phyloP scores from a whole-genome alignment of 768 basidiomycete genomes.

The Boletales sp. region DNA sequence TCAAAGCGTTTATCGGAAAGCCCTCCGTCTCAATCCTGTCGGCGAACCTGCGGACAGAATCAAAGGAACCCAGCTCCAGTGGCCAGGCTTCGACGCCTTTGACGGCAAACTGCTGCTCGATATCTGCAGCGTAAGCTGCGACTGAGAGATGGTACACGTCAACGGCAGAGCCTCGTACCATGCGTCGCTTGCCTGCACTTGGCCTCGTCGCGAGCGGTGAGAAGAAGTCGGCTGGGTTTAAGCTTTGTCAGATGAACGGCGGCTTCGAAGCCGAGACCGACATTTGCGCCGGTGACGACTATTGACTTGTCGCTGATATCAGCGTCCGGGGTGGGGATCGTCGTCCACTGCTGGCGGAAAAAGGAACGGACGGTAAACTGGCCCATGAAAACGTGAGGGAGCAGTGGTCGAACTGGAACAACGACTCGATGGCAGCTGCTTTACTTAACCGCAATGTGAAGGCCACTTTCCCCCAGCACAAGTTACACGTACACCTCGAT shows the following conservation, averaged over 20 bases:
- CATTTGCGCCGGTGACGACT: constrained; percentile 24
- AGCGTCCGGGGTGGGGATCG: constrained; percentile 19
- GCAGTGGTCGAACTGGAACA: too few relatives aligned
- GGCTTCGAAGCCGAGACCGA: constrained; percentile 31
- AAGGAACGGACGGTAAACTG: constrained; percentile 15
- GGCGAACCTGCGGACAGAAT: constrained; percentile 31
- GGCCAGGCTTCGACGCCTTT: constrained; percentile 27
- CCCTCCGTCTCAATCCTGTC: constrained; percentile 26
- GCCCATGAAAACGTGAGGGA: constrained; percentile 16
- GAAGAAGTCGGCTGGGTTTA: constrained; percentile 19
- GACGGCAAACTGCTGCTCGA: constrained; percentile 11
- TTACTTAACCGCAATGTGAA: too few relatives aligned
- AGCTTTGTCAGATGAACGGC: constrained; percentile 25
- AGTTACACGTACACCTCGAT: too few relatives aligned
- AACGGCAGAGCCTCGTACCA: constrained; percentile 7
- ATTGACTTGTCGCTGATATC: constrained; percentile 23
- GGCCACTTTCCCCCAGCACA: too few relatives aligned
- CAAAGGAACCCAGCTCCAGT: constrained; percentile 33
- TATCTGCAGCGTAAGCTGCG: constrained; percentile 5
- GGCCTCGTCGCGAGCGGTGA: constrained; percentile 23
- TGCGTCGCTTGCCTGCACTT: constrained; percentile 17
- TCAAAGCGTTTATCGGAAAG: constrained; percentile 25
- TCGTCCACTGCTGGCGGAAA: constrained; percentile 28
- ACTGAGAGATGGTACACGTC: neutral
- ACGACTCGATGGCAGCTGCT: too few relatives aligned